phyloP scores from a whole-genome alignment of 345 rosid species.

The Corchorus olitorius region DNA sequence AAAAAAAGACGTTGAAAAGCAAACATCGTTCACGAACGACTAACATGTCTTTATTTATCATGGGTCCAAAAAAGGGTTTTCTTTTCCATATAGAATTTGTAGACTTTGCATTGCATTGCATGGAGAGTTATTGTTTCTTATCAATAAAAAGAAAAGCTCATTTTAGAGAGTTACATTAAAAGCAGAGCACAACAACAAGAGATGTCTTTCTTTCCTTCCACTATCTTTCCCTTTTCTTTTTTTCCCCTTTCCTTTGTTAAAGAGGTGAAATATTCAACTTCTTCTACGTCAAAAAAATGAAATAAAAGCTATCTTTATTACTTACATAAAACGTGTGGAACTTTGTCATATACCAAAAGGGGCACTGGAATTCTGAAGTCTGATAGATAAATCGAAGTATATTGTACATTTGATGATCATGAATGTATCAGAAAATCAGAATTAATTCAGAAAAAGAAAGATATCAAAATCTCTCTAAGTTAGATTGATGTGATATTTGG shows the following conservation, averaged over 20 bases:
- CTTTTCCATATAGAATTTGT: slow-evolving; percentile 14
- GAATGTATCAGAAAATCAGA: neutral
- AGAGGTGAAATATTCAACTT: slow-evolving; percentile 35
- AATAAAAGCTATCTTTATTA: neutral
- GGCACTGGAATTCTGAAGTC: neutral
- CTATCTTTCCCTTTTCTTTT: slow-evolving; percentile 14
- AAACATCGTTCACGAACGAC: slow-evolving; percentile 29
- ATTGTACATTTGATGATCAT: slow-evolving; percentile 27
- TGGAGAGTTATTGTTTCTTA: slow-evolving; percentile 26
- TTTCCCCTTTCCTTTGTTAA: slow-evolving; percentile 29
- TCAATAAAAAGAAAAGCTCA: slow-evolving; percentile 43
- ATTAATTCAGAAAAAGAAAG: neutral
- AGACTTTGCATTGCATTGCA: slow-evolving; percentile 27
- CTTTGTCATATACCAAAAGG: slow-evolving; percentile 25
- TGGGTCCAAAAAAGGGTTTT: slow-evolving; percentile 34
- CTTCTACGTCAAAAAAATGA: slow-evolving; percentile 31
- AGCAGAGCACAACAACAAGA: slow-evolving; percentile 50
- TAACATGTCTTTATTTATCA: slow-evolving; percentile 23
- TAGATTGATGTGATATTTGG: slow-evolving; percentile 28
- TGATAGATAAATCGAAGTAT: slow-evolving; percentile 18
- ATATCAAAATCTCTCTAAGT: neutral
- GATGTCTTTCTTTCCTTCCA: slow-evolving; percentile 36
- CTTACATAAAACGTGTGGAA: slow-evolving; percentile 25
- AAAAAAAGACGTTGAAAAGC: slow-evolving; percentile 40
- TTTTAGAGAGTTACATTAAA: slow-evolving; percentile 55